These are phyloP conservation scores for Boletus fagicola DNA, from an alignment of 768 basidiomycete genomes.

Conservation along the genomic window DNA sequence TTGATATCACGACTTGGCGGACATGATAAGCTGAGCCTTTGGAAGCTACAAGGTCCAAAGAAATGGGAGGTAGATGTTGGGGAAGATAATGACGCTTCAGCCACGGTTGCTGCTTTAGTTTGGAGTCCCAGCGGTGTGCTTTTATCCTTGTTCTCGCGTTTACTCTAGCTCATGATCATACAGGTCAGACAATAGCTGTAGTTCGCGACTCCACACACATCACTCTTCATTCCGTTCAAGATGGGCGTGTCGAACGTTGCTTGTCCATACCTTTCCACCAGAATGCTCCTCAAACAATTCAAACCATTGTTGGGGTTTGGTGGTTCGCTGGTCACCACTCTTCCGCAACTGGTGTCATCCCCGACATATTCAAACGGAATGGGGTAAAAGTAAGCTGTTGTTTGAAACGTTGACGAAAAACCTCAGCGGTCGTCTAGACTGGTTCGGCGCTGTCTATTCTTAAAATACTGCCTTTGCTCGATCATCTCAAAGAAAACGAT, in stretches of 20 bases:
- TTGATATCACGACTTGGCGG: constrained; percentile 66
- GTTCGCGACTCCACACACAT: constrained; percentile 66
- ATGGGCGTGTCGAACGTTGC: constrained; percentile 57
- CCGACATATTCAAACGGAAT: constrained; percentile 74
- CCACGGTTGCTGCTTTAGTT: constrained; percentile 55
- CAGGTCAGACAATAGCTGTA: constrained; percentile 71
- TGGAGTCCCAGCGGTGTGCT: constrained; percentile 82
- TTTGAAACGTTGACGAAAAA: neutral
- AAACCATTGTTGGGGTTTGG: constrained; percentile 56
- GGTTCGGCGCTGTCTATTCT: constrained; percentile 75
- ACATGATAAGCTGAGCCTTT: constrained; percentile 69
- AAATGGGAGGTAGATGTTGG: constrained; percentile 82
- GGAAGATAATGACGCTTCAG: constrained; percentile 39
- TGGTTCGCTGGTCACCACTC: constrained; percentile 62
- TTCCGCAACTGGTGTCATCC: constrained; percentile 44
- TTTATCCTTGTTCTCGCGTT: neutral
- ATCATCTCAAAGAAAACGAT: constrained; percentile 64
- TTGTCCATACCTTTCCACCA: constrained; percentile 37
- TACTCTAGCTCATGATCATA: constrained; percentile 5
- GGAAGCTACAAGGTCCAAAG: constrained; percentile 77
- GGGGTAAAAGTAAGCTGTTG: constrained; percentile 55
- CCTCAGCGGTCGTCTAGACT: constrained; percentile 45
- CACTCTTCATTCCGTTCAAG: constrained; percentile 74
- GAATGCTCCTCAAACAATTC: constrained; percentile 14
- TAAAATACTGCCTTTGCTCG: constrained; percentile 66